Evolutionary conservation across 2,329 filamentous ascomycete species (phyloP), one percentile per base, ranked within the genome.

Genomic region (Cadophora gregata): DNA sequence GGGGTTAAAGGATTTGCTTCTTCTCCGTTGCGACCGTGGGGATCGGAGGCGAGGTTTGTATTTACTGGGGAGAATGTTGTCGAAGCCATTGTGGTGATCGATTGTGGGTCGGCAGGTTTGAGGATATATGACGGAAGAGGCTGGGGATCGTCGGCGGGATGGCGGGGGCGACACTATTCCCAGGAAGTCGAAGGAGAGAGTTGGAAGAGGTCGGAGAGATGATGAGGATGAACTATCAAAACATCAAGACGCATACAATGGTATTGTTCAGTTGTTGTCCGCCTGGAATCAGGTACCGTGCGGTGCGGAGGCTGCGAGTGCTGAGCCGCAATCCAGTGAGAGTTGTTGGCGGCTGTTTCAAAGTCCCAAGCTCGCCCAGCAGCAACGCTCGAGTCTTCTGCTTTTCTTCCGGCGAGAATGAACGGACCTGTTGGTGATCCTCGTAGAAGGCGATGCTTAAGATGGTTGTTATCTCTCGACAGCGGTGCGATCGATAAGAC

Each of bases 1-100:
- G 79, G 86, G 27, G 86, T 88, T 8, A 83, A 84, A n/a, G 87
- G 83, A 55, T 83, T 84, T 62, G 80, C 82, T 70, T 84, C 85
- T 70, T 85, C 85, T 69, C 81, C 80, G 67, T 66, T 71, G 45
- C 66, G 71, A 64, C 29, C 48, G 36, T 68, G 68, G 59, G 80
- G 76, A 61, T 80, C 80, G 67, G 81, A 78, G 62, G 81, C 77
- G 64, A 86, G 79, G 65, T 81, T 83, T 68, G 83, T 84, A 78
- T 89, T 89, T 76, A 89, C 86, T 69, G 87, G 83, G 75, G 84
- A 82, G 76, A 90, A 89, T 66, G 83, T 80, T 71, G 86, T 81
- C 85, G 83, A 80, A 71, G 86, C 81, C 85, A 88, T 87, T 74
- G 76, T 81, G 74, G 51, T 58, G 31, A 59, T 59, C 31, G 56